Evolutionary conservation across 2,329 filamentous ascomycete species (phyloP), one percentile per base, ranked within the genome.

Genomic region (Calonectria pteridis): DNA sequence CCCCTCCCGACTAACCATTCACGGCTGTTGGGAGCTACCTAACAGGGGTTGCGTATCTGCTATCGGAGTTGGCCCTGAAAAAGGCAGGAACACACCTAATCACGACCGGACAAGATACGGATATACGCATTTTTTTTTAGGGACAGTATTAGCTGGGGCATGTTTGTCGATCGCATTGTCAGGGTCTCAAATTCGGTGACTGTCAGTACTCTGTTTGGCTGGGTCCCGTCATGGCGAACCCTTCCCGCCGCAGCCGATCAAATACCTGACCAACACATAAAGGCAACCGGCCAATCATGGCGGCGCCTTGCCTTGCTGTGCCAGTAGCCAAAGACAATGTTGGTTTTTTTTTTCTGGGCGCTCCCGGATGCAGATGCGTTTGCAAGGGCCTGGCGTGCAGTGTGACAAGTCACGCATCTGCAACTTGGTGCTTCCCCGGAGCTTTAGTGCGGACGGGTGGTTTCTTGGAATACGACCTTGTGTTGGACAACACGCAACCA

Each of bases 371-470:
- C 62, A 71, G 69, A 67, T 33, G 58, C 62, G 50, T 66, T 63
- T 58, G 31, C 55, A 50, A 62, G 35, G 58, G 14, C 58, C 65
- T 40, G 43, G 37, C 26, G 73, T 74, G 68, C 73, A 77, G 70
- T 18, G 55, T 76, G 76, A 77, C 75, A 67, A 63, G 78, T 77
- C 78, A 72, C 69, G 65, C 65, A 69, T 65, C 76, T 80, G 74
- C 77, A 80, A 71, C 72, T 50, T 66, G 65, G 62, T 79, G 76
- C 78, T 79, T 80, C 77, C 79, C 77, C 79, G 79, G 67, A 31
- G 55, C 70, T 33, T 64, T 73, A 70, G 73, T 69, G 62, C 50
- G 29, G 55, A 67, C 40, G 51, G 43, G 35, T 35, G 67, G 68
- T 28, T 71, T 40, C 59, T 33, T 14, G 55, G 35, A 49, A 46